Evolutionary conservation across 2,329 filamentous ascomycete genomes (phyloP).

Genomic region (Calonectria hawksworthii): DNA sequence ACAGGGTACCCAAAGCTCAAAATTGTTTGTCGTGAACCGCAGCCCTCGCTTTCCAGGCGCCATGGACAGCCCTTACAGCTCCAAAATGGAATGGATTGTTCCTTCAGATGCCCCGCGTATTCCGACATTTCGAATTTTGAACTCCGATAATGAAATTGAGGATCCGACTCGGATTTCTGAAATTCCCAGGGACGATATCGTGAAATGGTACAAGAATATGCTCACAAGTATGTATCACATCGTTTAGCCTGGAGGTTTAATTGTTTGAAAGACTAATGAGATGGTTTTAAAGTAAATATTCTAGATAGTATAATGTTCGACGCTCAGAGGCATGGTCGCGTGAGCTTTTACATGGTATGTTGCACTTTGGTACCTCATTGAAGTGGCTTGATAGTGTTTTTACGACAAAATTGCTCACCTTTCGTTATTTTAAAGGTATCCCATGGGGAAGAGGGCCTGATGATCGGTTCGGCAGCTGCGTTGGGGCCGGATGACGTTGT

Average conservation of each 20-base stretch:
- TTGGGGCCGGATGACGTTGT: constrained; percentile 82
- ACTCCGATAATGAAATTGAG: constrained; percentile 5
- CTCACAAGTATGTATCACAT: constrained; percentile 17
- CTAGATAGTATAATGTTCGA: constrained; percentile 97
- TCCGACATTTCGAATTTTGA: constrained; percentile 25
- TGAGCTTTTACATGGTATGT: constrained; percentile 94
- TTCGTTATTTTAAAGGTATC: constrained; percentile 8
- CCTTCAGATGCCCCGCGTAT: constrained; percentile 15
- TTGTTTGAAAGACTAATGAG: background rate
- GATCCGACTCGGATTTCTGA: background rate
- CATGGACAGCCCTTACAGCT: constrained; percentile 9
- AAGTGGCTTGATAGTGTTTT: background rate
- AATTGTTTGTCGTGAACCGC: too few relatives aligned
- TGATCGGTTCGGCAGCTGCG: constrained; percentile 85
- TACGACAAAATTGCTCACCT: background rate
- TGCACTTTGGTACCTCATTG: background rate
- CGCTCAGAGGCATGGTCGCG: constrained; percentile 85
- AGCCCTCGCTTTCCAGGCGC: constrained; percentile 25
- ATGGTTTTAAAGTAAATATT: constrained; percentile 64
- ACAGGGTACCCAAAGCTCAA: background rate
- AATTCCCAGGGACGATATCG: background rate
- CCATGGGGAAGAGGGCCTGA: constrained; percentile 89
- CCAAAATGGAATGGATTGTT: constrained; percentile 24
- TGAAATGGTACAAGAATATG: constrained; percentile 31
- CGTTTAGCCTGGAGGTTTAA: background rate